Percentiles rank a stretch among this genome's conserved stretches.
phyloP scores from a whole-genome alignment of 2,329 filamentous ascomycete genomes.

The Corinectria fuckeliana region DNA sequence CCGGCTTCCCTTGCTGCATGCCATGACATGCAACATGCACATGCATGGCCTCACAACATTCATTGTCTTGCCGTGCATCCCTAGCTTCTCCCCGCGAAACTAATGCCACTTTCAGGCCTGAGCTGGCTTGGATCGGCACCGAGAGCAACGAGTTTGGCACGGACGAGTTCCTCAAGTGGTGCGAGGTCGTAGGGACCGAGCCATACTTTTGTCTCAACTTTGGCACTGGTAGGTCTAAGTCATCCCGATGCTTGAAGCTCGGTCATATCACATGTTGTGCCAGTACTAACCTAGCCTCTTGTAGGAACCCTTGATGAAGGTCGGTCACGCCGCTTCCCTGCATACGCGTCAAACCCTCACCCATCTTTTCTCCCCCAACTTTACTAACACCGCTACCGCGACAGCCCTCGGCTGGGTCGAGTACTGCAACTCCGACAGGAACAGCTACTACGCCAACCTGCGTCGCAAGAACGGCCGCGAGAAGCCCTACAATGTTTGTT shows the following conservation, averaged over 20 bases:
- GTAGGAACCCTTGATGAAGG: slow-evolving; percentile 49
- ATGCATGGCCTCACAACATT: neutral
- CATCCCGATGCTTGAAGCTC: neutral
- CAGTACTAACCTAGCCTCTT: slow-evolving; percentile 11
- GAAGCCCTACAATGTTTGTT: slow-evolving; percentile 70
- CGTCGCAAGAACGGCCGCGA: slow-evolving; percentile 76
- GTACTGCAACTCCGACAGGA: slow-evolving; percentile 80
- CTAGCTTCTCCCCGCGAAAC: neutral
- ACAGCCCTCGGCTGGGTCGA: slow-evolving; percentile 76
- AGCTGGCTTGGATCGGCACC: slow-evolving; percentile 79
- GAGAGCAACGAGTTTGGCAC: slow-evolving; percentile 84
- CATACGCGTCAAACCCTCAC: neutral
- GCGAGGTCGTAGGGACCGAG: slow-evolving; percentile 73
- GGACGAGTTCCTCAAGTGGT: slow-evolving; percentile 87
- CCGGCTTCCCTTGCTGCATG: neutral
- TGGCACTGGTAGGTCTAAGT: slow-evolving; percentile 65
- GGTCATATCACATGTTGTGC: neutral
- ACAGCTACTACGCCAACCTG: slow-evolving; percentile 84
- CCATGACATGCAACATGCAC: neutral
- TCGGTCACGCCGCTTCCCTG: slow-evolving; percentile 21
- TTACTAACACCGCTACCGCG: slow-evolving; percentile 30
- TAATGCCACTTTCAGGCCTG: slow-evolving; percentile 50
- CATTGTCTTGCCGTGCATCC: neutral
- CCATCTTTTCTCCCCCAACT: no score
- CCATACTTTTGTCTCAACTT: slow-evolving; percentile 84